These are phyloP conservation scores for Fistulinella cinereoalba DNA, from an alignment of 1,284 basidiomycete genomes.

Conservation along the genomic window DNA sequence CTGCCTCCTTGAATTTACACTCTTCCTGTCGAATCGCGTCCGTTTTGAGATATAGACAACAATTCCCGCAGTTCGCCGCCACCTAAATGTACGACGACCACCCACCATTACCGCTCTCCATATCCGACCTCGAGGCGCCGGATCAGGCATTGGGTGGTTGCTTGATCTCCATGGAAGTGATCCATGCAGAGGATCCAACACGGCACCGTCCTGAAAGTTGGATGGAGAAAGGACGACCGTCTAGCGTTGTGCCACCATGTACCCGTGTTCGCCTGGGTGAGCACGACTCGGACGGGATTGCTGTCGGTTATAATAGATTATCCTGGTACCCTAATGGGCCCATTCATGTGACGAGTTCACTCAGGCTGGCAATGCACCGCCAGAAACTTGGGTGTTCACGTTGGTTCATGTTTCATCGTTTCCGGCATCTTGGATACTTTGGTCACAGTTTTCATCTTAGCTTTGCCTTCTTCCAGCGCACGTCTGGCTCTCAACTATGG, in stretches of 20 bases:
- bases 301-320: too few species aligned
- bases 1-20: conserved; percentile 81
- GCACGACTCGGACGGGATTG: too few species aligned
- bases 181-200: conserved; percentile 52
- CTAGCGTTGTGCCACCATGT: conserved; percentile 87
- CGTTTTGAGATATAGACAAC: background rate
- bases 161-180: conserved; percentile 89
- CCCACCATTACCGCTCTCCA: conserved; percentile 60
- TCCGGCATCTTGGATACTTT: too few species aligned
- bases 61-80: conserved; percentile 54
- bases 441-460: too few species aligned
- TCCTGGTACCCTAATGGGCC: too few species aligned
- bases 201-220: conserved; percentile 30
- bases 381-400: too few species aligned
- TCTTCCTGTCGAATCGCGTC: conserved; percentile 72
- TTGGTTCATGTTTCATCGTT: too few species aligned
- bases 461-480: too few species aligned
- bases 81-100: conserved; percentile 80
- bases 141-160: conserved; percentile 78
- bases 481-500: too few species aligned
- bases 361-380: too few species aligned
- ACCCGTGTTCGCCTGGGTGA: too few species aligned
- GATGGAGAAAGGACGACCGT: conserved; percentile 68
- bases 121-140: conserved; percentile 67
- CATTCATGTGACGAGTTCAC: too few species aligned